Conservation (phyloP, 2,329 filamentous ascomycete species). For the Fusarium haematococcum region DNA sequence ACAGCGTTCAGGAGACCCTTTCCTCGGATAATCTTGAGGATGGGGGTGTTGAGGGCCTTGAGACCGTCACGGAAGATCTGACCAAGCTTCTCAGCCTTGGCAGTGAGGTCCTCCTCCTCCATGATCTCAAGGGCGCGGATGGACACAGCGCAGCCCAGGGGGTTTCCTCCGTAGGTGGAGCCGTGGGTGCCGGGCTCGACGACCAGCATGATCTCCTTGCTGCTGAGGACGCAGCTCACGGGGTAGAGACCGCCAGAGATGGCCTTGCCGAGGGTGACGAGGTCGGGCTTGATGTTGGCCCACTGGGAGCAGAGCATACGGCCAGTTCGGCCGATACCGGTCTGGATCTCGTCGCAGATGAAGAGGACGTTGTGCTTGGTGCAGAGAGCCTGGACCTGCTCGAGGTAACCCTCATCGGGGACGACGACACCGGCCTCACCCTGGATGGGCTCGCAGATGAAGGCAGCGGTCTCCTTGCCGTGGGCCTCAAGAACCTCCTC, state of each 20-base stretch:
- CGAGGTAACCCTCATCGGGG: conserved; percentile 82
- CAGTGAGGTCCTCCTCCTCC: conserved; percentile 88
- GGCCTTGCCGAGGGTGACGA: conserved; percentile 95
- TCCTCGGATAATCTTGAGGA: conserved; percentile 86
- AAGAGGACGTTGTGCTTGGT: conserved; percentile 95
- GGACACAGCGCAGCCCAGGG: conserved; percentile 92
- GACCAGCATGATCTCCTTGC: conserved; percentile 93
- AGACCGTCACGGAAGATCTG: conserved; percentile 86
- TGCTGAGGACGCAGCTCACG: conserved; percentile 91
- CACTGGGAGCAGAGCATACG: conserved; percentile 95
- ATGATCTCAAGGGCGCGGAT: conserved; percentile 95
- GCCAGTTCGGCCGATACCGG: conserved; percentile 94
- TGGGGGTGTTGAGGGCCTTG: conserved; percentile 78
- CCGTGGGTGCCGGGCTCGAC: conserved; percentile 97
- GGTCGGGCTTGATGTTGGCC: conserved; percentile 93
- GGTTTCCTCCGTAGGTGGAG: conserved; percentile 98
- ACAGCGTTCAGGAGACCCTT: conserved; percentile 97
- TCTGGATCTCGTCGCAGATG: conserved; percentile 99
- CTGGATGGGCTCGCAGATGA: conserved; percentile 56
- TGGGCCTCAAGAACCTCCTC: conserved; percentile 35
- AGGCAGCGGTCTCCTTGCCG: conserved; percentile 35
- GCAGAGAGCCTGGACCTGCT: conserved; percentile 84
- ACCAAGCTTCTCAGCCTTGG: conserved; percentile 84
- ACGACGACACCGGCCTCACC: conserved; percentile 98
- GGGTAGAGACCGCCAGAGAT: conserved; percentile 99